phyloP scores from a whole-genome alignment of 2,329 filamentous ascomycete species.

The Fusarium papillatum region DNA sequence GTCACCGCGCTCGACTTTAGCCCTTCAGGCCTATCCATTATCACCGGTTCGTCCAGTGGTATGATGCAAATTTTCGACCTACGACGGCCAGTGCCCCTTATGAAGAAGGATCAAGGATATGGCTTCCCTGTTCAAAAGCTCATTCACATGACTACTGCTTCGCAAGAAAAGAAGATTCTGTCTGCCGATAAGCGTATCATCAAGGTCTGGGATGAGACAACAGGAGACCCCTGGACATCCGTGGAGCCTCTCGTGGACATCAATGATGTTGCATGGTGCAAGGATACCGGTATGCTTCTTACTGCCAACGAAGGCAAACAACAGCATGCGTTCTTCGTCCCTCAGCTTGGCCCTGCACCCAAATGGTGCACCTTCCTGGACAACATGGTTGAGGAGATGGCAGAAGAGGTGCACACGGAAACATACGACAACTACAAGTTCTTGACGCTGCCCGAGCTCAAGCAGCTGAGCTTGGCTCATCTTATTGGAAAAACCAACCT shows the following conservation, averaged over 20 bases:
- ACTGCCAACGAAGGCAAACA: slow-evolving; percentile 97
- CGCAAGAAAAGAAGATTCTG: slow-evolving; percentile 87
- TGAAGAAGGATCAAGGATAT: slow-evolving; percentile 97
- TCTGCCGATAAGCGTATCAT: slow-evolving; percentile 96
- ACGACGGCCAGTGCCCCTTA: slow-evolving; percentile 85
- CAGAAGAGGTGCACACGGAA: slow-evolving; percentile 81
- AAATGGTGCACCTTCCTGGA: slow-evolving; percentile 98
- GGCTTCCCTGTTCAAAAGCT: slow-evolving; percentile 93
- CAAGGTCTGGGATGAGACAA: slow-evolving; percentile 92
- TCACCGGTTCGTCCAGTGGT: slow-evolving; percentile 89
- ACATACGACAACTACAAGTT: slow-evolving; percentile 99
- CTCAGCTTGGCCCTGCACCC: slow-evolving; percentile 91
- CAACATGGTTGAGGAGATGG: slow-evolving; percentile 99
- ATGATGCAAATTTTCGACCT: slow-evolving; percentile 94
- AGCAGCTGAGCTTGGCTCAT: slow-evolving; percentile 87
- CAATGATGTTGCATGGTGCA: slow-evolving; percentile 94
- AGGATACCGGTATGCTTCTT: slow-evolving; percentile 92
- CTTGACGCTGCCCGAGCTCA: slow-evolving; percentile 88
- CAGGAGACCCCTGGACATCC: slow-evolving; percentile 92
- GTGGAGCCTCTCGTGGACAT: slow-evolving; percentile 96
- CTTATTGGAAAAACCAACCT: slow-evolving; percentile 92
- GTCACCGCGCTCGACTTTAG: slow-evolving; percentile 92
- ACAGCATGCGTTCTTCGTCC: slow-evolving; percentile 95
- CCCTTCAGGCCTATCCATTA: slow-evolving; percentile 85
- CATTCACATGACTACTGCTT: slow-evolving; percentile 77